Evolutionary conservation across 345 rosid genomes (phyloP).

Genomic region (Erysimum cheiranthoides): DNA sequence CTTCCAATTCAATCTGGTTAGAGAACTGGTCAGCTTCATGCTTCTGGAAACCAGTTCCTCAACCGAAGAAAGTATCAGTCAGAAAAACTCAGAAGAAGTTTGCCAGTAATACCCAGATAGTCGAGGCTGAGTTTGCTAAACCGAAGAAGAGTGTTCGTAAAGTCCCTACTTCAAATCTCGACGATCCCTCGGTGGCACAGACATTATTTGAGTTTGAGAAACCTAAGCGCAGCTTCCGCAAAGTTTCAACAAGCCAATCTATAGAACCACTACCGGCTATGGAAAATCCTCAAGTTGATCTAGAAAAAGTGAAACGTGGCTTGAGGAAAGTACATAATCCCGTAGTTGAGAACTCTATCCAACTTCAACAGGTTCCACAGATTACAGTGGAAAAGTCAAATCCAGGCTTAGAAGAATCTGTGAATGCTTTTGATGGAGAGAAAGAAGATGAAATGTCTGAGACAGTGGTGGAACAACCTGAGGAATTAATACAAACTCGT

Average conservation of each 20-base stretch:
- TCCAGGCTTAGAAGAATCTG: conserved; percentile 52
- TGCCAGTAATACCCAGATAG: conserved; percentile 50
- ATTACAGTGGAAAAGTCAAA: conserved; percentile 54
- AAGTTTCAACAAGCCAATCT: conserved; percentile 59
- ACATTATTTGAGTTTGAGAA: conserved; percentile 64
- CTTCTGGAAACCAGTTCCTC: conserved; percentile 77
- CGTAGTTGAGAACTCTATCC: conserved; percentile 59
- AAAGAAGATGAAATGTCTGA: conserved; percentile 41
- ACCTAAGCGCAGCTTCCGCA: conserved; percentile 68
- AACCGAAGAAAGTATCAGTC: conserved; percentile 54
- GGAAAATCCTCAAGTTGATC: conserved; percentile 80
- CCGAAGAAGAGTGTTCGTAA: conserved; percentile 69
- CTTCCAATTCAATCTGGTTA: conserved; percentile 68
- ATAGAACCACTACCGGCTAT: conserved; percentile 49
- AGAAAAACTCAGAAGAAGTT: conserved; percentile 65
- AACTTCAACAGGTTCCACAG: conserved; percentile 58
- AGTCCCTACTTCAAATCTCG: conserved; percentile 63
- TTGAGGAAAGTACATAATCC: conserved; percentile 87
- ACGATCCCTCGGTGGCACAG: conserved; percentile 46
- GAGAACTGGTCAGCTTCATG: conserved; percentile 74
- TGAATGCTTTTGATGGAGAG: conserved; percentile 47
- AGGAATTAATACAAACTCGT: conserved; percentile 41
- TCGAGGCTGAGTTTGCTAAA: conserved; percentile 61
- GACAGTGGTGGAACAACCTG: conserved; percentile 43
- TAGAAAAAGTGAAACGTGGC: conserved; percentile 86